Evolutionary conservation across 306 rosid species (phyloP), one percentile per base, ranked within the genome.

Genomic region (Lathyrus aphaca): DNA sequence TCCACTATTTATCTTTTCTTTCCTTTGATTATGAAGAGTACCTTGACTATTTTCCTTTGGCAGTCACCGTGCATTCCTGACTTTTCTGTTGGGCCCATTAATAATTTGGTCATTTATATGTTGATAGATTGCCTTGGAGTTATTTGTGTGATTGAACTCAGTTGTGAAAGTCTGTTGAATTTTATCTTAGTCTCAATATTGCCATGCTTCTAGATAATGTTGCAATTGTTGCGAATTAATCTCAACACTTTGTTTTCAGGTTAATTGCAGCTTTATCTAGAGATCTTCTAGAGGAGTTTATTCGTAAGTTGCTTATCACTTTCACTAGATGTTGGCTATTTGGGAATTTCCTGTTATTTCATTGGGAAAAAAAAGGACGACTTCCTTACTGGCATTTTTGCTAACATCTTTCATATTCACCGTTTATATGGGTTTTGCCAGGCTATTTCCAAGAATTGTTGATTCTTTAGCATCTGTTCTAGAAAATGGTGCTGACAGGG

Each of bases 401-500:
- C 70, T 68, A 42, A 49, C 18, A n/a, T 54, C 55, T 68, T 68
- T 55, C 66, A 54, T 75, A 56, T 67, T 56, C 53, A 32, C 56
- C 46, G n/a, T 77, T 77, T 68, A 46, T 74, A 10, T 67, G 77
- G 66, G 29, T 60, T 69, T 53, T 77, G 37, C 54, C 76, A 93
- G 98, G 66, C 83, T 86, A 60, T 68, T 90, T 79, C 91, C 90
- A 17, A 77, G 69, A 53, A 72, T 93, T 77, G 85, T 81, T 59
- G 89, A 87, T 67, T 83, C 96, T 70, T 77, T 90, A 32, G 86
- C 68, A 57, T 81, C 87, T 78, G 96, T 90, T 59, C 87, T 93
- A 43, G 81, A 86, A 80, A 73, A 81, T 78, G 98, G 98, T 60
- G 95, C 82, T 39, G 97, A 86, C 71, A 85, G 83, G 84, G 98